Evolutionary conservation across 2,329 filamentous ascomycete genomes (phyloP), one percentile per base, ranked within the genome.

Genomic region (Lasiodiplodia sp.): DNA sequence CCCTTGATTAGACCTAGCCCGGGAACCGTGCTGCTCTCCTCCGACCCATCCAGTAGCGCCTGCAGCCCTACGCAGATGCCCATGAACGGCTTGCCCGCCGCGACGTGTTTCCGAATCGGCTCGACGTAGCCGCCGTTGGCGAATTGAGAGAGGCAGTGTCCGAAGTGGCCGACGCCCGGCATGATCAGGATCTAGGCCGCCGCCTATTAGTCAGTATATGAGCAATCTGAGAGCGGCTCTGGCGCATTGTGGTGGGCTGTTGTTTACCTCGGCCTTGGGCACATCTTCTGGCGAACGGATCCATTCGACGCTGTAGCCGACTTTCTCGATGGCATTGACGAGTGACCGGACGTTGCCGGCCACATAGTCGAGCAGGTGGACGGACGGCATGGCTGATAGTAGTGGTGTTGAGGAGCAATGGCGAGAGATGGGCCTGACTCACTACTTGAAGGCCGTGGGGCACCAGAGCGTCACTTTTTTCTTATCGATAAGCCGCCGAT

Each of bases 151-250:
- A 98, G 85, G 81, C 96, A 99, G 85, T 99, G 94, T 70, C 96
- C 96, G 76, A 98, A 99, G 85, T 99, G 95, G 74, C 96, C 96
- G 71, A 99, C 96, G 70, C 96, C 96, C 5, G 96, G 96, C 31
- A 99, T 88, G 72, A 99, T 97, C 75, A 99, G 88, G 87, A 91
- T 96, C 91, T 97, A 78, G 31, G 69, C 6, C 6, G 40, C 44
- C 1, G 6, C 68, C 66, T 68, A 77, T 80, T 77, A 80, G 78
- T 74, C 77, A 80, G 78, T 74, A 63, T 28, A 66, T 67, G 64
- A 68, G 65, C 78, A 76, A 73, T 72, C 72, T 55, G 68, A 70
- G 38, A 2, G 47, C 7, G 14, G 49, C 31, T 21, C 6, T 40
- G 55, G 31, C 8, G 55, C 28, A n/a, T 10, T n/a, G 6, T n/a